Conservation (phyloP, 257 asterid genomes). For the Catharanthus roseus region DNA sequence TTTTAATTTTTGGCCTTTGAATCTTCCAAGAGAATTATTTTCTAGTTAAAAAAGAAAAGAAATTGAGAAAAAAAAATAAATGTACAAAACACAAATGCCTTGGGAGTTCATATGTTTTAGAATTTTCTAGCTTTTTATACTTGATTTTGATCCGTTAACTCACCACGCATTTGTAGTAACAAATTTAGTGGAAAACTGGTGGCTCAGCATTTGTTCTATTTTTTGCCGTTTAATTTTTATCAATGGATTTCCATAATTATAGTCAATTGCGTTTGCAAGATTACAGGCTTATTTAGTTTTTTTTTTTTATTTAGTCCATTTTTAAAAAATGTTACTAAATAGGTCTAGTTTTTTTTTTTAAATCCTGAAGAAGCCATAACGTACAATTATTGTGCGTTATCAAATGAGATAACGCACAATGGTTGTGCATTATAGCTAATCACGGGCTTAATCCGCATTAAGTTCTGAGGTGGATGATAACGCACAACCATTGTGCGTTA, state of each 20-base stretch:
- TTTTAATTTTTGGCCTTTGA: too few species aligned
- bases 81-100: slow-evolving; percentile 6
- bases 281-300: too few species aligned
- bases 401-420: too few species aligned
- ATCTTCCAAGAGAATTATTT: slow-evolving; percentile 17
- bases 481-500: too few species aligned
- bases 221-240: not conserved
- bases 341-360: too few species aligned
- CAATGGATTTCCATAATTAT: not conserved
- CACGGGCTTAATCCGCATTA: too few species aligned
- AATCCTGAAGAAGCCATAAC: too few species aligned
- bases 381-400: too few species aligned
- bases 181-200: not conserved
- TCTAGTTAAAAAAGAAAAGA: not conserved
- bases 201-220: not conserved
- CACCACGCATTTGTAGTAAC: not conserved
- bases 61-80: not conserved
- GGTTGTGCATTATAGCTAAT: too few species aligned
- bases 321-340: too few species aligned
- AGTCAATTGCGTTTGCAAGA: not conserved
- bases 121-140: not conserved
- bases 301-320: too few species aligned
- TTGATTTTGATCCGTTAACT: not conserved
- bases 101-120: not conserved
- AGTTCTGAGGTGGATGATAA: too few species aligned